A percentile compares a stretch with the other conserved stretches of the same genome.
These are phyloP conservation scores for Cadophora gregata DNA, from an alignment of 2,329 filamentous ascomycete species.

Conservation along the genomic window DNA sequence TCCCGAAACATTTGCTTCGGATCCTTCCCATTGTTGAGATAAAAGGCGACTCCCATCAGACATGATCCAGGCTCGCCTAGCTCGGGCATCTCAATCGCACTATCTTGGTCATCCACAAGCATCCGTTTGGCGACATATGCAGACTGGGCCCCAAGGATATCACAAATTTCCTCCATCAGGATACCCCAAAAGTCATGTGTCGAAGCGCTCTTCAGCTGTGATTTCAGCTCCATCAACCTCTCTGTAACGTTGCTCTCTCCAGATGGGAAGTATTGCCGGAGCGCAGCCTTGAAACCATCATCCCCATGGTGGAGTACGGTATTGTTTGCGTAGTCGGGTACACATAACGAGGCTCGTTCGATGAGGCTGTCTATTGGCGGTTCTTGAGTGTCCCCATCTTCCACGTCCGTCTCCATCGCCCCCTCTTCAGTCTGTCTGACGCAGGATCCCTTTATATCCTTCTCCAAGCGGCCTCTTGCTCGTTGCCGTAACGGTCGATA, in stretches of 20 bases:
- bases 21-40: conserved; percentile 65
- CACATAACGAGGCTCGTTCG: conserved; percentile 40
- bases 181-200: conserved; percentile 68
- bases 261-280: conserved; percentile 48
- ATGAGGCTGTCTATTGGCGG: conserved; percentile 30
- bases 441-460: conserved; percentile 26
- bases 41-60: conserved; percentile 69
- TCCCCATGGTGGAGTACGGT: conserved; percentile 40
- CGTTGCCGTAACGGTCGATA: conserved; percentile 39
- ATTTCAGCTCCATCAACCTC: conserved; percentile 64
- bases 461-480: conserved; percentile 29
- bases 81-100: conserved; percentile 64
- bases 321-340: conserved; percentile 38
- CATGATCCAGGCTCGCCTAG: conserved; percentile 66
- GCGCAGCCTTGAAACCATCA: conserved; percentile 38
- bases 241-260: conserved; percentile 67
- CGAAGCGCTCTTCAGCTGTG: conserved; percentile 56
- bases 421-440: conserved; percentile 27
- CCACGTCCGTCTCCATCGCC: conserved; percentile 31
- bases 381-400: conserved; percentile 27
- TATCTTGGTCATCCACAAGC: conserved; percentile 61
- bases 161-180: conserved; percentile 67
- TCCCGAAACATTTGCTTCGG: conserved; percentile 60
- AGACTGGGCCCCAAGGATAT: conserved; percentile 68
- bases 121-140: conserved; percentile 71